Evolutionary conservation across 2,329 filamentous ascomycete genomes (phyloP).

Genomic region (Aspergillus eucalypticola): DNA sequence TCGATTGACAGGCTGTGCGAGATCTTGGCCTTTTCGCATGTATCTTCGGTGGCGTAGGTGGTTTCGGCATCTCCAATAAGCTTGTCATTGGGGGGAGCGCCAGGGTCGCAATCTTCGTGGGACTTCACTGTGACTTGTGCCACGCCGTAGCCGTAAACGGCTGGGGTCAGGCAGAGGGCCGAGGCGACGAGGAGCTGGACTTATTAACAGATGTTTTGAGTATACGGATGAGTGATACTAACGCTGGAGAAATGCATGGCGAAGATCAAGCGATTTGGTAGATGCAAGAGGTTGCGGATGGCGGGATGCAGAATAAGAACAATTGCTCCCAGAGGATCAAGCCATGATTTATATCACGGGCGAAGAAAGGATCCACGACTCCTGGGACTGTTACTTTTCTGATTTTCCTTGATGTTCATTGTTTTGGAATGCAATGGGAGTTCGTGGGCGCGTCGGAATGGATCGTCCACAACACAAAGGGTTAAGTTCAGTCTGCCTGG

Average conservation of each 20-base stretch:
- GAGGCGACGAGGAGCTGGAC: conserved; percentile 16
- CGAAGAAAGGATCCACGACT: not conserved
- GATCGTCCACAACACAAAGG: not conserved
- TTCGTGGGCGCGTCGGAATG: not conserved
- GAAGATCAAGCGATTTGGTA: not conserved
- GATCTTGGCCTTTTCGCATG: conserved; percentile 17
- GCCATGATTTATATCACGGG: not conserved
- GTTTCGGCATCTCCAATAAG: not conserved
- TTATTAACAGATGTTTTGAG: not conserved
- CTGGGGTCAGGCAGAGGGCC: conserved; percentile 16
- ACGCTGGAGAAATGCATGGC: conserved; percentile 19
- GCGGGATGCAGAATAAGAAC: not conserved
- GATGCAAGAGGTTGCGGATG: not conserved
- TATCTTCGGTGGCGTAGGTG: conserved; percentile 10
- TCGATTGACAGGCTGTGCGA: conserved; percentile 19
- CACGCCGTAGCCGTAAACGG: conserved; percentile 17
- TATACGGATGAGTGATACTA: not conserved
- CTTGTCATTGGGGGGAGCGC: not conserved
- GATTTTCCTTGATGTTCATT: not conserved
- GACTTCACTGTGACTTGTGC: conserved; percentile 10
- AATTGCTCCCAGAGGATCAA: not conserved
- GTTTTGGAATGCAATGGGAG: not conserved
- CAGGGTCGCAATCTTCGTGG: conserved; percentile 16
- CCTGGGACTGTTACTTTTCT: not conserved
- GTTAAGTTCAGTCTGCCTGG: not conserved